Conservation (phyloP, 202 grass and related monocot species). For the Setaria italica region DNA sequence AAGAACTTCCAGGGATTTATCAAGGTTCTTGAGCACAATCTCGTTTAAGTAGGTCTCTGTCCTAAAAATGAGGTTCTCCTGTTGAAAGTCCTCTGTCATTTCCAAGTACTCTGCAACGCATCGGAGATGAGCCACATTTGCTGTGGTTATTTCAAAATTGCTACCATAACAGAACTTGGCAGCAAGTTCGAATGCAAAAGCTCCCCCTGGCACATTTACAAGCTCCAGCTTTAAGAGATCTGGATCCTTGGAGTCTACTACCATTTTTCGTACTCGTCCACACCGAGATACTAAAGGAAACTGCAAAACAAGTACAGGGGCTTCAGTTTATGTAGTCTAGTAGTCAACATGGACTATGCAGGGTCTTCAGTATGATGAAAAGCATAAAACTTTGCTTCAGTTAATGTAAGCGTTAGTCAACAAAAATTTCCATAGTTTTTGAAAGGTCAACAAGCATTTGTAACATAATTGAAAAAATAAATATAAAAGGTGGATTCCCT, state of each 20-base stretch:
- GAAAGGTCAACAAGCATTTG: not conserved
- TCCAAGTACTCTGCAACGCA: constrained; percentile 88
- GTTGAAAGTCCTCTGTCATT: constrained; percentile 80
- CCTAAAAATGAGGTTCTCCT: constrained; percentile 76
- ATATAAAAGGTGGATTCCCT: not conserved
- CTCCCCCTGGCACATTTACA: constrained; percentile 75
- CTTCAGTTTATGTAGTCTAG: not conserved
- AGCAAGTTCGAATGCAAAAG: constrained; percentile 78
- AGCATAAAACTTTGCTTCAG: too few species aligned
- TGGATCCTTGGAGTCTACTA: constrained; percentile 68
- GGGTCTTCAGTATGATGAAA: too few species aligned
- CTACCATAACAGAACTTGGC: constrained; percentile 91
- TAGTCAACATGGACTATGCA: not conserved
- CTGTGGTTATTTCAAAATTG: constrained; percentile 77
- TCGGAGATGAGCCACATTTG: constrained; percentile 74
- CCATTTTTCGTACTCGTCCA: constrained; percentile 76
- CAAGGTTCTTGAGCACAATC: constrained; percentile 76
- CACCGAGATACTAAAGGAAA: constrained; percentile 81
- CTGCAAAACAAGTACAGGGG: constrained; percentile 51
- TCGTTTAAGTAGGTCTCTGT: constrained; percentile 78
- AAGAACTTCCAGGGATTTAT: constrained; percentile 80
- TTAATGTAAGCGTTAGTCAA: not conserved
- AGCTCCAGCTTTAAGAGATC: constrained; percentile 80
- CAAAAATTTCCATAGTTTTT: not conserved
- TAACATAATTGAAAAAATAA: not conserved